Evolutionary conservation across 352 stramenopile species (phyloP), one percentile per base, ranked within the genome.

Genomic region (Phytophthora ramorum): DNA sequence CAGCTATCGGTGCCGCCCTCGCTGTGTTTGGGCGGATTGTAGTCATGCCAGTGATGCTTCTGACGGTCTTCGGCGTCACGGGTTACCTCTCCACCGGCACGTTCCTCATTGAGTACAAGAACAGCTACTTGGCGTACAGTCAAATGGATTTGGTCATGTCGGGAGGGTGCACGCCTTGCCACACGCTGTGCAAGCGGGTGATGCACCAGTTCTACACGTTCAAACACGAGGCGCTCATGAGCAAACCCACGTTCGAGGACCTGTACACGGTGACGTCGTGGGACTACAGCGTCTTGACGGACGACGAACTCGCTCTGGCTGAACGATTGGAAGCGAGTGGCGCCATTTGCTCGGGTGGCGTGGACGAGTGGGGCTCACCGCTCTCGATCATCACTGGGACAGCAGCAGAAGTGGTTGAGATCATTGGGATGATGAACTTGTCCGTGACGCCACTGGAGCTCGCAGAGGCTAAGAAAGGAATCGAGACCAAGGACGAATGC

Each of bases 81-180:
- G 62, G 62, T 2, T 75, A 75, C 22, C 52, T 72, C 32, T 34
- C 67, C 2, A 20, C 50, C 38, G 68, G 56, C 52, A 69, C 53
- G 13, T 64, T 76, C 52, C 64, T 76, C 58, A 66, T 76, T 19
- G 63, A 64, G 34, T 63, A 53, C 47, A 64, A 73, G 32, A 28
- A 76, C 69, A 73, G 63, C 69, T 76, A 76, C 58, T 76, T 76
- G 17, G 63, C 63, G 14, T 76, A 72, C 41, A 69, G 62, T 37
- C 62, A 71, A 17, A 57, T 75, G 43, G 67, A 75, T 28, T 56
- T 61, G 10, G 67, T 75, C 50, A 71, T 71, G 67, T 49, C 50
- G 2, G 67, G 62, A 37, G 67, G 61, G 1, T 75, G 67, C 10
- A 65, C 44, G 3, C 49, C 49, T 0, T 75, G 66, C 44, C 54